Percentiles rank a stretch among this genome's conserved stretches.
phyloP scores from a whole-genome alignment of 2,329 filamentous ascomycete species.

The Clathrospora elynae region DNA sequence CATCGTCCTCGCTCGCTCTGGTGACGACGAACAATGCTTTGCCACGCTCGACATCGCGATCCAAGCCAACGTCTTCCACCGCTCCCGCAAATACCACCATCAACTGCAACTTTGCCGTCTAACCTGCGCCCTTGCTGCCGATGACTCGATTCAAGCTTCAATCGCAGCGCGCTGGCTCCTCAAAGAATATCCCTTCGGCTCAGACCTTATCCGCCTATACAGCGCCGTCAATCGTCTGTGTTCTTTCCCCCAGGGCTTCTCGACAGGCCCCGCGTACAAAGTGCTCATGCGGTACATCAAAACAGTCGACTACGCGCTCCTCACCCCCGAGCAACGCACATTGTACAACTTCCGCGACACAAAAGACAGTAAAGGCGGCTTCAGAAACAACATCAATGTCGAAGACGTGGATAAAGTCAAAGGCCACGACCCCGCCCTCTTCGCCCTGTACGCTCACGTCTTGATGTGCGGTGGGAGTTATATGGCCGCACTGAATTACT shows the following conservation, averaged over 20 bases:
- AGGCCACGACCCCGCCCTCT: conserved; percentile 70
- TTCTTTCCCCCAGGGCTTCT: conserved; percentile 75
- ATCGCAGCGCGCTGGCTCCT: conserved; percentile 82
- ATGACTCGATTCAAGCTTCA: conserved; percentile 76
- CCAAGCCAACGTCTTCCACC: conserved; percentile 81
- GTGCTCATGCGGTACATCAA: conserved; percentile 92
- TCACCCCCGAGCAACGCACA: conserved; percentile 58
- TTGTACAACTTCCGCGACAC: conserved; percentile 47
- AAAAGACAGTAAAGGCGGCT: conserved; percentile 47
- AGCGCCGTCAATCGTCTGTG: conserved; percentile 76
- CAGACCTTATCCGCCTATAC: conserved; percentile 84
- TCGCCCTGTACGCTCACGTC: conserved; percentile 90
- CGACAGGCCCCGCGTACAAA: conserved; percentile 82
- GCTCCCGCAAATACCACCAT: conserved; percentile 69
- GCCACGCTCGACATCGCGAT: conserved; percentile 77
- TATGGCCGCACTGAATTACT: conserved; percentile 84
- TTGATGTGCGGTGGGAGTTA: conserved; percentile 84
- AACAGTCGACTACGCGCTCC: conserved; percentile 74
- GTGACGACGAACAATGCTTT: conserved; percentile 74
- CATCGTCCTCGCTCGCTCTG: conserved; percentile 71
- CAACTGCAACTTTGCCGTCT: conserved; percentile 79
- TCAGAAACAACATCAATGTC: conserved; percentile 45
- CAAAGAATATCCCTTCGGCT: conserved; percentile 77
- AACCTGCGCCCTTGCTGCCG: conserved; percentile 79
- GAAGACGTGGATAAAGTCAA: conserved; percentile 50